phyloP scores from a whole-genome alignment of 2,329 filamentous ascomycete genomes.

The Calonectria fujianensis region DNA sequence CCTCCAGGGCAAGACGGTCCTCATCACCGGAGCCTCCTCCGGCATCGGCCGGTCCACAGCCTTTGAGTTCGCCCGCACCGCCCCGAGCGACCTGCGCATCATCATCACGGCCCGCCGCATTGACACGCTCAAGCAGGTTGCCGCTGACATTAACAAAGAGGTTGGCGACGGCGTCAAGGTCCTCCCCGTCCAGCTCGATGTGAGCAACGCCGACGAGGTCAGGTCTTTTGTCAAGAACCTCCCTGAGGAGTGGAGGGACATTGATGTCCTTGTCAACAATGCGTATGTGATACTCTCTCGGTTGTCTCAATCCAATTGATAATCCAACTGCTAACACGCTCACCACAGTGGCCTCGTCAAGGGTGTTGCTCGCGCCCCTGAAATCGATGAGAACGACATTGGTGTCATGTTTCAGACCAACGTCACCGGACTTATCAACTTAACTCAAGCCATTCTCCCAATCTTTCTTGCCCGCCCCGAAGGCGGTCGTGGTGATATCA shows the following conservation, averaged over 20 bases:
- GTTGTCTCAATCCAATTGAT: not conserved
- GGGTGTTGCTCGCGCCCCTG: slow-evolving; percentile 88
- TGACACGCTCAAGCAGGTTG: slow-evolving; percentile 85
- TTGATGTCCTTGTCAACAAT: slow-evolving; percentile 96
- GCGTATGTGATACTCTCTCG: slow-evolving; percentile 75
- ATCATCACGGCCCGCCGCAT: slow-evolving; percentile 92
- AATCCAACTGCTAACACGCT: slow-evolving; percentile 36
- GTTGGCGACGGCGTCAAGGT: slow-evolving; percentile 88
- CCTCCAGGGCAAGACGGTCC: slow-evolving; percentile 92
- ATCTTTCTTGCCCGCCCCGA: slow-evolving; percentile 86
- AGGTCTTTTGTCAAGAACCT: slow-evolving; percentile 81
- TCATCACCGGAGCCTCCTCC: slow-evolving; percentile 94
- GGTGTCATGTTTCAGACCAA: slow-evolving; percentile 93
- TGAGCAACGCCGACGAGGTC: slow-evolving; percentile 86
- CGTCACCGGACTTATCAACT: slow-evolving; percentile 94
- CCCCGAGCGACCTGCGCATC: slow-evolving; percentile 86
- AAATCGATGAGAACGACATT: slow-evolving; percentile 89
- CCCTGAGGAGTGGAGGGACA: slow-evolving; percentile 87
- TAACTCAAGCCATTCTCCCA: slow-evolving; percentile 93
- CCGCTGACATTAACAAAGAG: slow-evolving; percentile 84
- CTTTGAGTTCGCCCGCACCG: slow-evolving; percentile 93
- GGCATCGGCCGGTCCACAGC: slow-evolving; percentile 91
- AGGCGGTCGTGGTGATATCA: slow-evolving; percentile 91
- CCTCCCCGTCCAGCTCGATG: slow-evolving; percentile 88
- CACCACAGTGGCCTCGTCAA: slow-evolving; percentile 85